Base-by-base conservation (phyloP, 495 filamentous ascomycete genomes). In the Stereocaulon alpinum region DNA sequence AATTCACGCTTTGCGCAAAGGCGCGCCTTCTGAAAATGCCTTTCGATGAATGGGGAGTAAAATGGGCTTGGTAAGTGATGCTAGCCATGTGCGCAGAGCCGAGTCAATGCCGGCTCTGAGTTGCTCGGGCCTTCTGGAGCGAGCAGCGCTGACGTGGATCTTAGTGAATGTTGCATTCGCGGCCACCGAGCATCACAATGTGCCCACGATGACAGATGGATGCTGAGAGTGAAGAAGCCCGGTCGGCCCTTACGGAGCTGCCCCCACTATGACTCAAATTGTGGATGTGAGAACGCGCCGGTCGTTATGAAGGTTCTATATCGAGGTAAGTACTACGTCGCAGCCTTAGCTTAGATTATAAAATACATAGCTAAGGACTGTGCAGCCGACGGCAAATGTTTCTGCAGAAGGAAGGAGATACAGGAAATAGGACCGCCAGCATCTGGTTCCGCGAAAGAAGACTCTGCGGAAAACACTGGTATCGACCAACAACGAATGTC, bases 161-260 rank as follows among this genome's bases (percentile, higher is more conserved):
- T 17, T 67, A 93, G 88, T 68, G 84, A 86, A 75, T 85, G 87
- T 67, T 94, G 89, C 64, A 88, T 92, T 63, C 86, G 87, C 55
- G 89, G 89, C 54, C 89, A 94, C 71, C 84, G 89, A 64, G 91
- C 89, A 24, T 88, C 88, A 63, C 88, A 86, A 78, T 94, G 89
- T 66, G 82, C 79, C 37, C 88, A 94, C 73, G 82, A 77, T 55
- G 80, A 84, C 58, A 80, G 88, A 62, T 70, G 89, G 20, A 84
- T 94, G 81, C 72, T 89, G 58, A 85, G 85, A 50, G 88, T 92
- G 11, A 83, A 85, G 54, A 91, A 89, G 66, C 87, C 89, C 2
- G 89, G 89, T 10, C 79, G 89, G 49, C 89, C 89, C 18, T 72
- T 91, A 20, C 85, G 84, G 55, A 82, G 81, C 56, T 94, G 89